phyloP scores from a whole-genome alignment of 108 stramenopile species.

The Nitzschia sp. region DNA sequence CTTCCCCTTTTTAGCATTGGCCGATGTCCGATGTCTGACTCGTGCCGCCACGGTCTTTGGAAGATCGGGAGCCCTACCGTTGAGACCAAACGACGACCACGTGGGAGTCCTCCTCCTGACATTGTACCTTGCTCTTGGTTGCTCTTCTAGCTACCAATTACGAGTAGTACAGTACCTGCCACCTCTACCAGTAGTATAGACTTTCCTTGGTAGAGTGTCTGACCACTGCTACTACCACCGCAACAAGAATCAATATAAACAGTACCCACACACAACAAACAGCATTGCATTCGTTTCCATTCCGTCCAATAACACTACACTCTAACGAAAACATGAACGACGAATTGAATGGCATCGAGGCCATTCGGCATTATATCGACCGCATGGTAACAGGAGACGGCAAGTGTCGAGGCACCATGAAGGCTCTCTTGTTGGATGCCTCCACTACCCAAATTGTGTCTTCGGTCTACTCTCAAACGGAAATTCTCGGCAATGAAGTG shows the following conservation, averaged over 20 bases:
- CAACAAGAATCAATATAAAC: background rate
- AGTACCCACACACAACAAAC: background rate
- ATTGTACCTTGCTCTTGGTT: too few species aligned
- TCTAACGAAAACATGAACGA: slow-evolving; percentile 27
- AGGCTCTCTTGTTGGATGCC: slow-evolving; percentile 90
- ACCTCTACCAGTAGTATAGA: too few species aligned
- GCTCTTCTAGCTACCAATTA: too few species aligned
- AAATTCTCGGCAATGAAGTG: slow-evolving; percentile 83
- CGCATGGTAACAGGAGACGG: slow-evolving; percentile 81
- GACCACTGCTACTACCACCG: background rate
- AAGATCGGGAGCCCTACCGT: too few species aligned
- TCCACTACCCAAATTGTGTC: slow-evolving; percentile 87
- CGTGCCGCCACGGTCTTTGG: too few species aligned
- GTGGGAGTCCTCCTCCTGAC: too few species aligned
- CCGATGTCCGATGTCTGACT: too few species aligned
- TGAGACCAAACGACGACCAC: too few species aligned
- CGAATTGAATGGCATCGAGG: slow-evolving; percentile 75
- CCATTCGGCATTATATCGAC: slow-evolving; percentile 85
- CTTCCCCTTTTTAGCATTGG: too few species aligned
- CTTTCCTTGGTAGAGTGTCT: too few species aligned
- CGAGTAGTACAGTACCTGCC: too few species aligned
- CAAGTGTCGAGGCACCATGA: slow-evolving; percentile 83
- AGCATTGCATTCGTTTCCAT: too few species aligned
- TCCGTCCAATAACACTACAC: background rate
- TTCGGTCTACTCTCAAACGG: slow-evolving; percentile 87